Evolutionary conservation across 352 stramenopile genomes (phyloP).

Genomic region (Salisapilia sapeloensis): DNA sequence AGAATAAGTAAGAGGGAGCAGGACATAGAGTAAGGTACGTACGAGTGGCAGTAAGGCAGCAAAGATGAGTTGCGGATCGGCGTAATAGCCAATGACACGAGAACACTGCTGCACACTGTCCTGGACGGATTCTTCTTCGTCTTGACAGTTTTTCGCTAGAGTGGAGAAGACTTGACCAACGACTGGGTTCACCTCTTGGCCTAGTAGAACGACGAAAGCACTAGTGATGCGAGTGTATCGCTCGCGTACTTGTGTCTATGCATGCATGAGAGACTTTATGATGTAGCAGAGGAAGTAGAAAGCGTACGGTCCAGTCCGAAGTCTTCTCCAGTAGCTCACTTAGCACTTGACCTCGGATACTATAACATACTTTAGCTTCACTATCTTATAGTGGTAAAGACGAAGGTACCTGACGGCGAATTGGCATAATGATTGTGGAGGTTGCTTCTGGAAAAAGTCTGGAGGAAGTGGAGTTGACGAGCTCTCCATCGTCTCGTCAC

Average conservation of each 20-base stretch:
- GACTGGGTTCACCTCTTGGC: constrained; percentile 45
- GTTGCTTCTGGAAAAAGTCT: constrained; percentile 27
- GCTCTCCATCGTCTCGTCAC: constrained; percentile 19
- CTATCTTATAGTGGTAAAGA: background rate
- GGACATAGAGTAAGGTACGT: background rate
- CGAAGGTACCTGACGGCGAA: constrained; percentile 14
- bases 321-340: constrained; percentile 48
- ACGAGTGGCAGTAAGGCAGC: constrained; percentile 57
- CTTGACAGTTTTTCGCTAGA: constrained; percentile 50
- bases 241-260: constrained; percentile 44
- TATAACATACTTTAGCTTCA: constrained; percentile 2
- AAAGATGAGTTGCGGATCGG: constrained; percentile 56
- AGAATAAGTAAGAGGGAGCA: background rate
- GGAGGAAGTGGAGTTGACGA: constrained; percentile 8
- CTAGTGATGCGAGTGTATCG: constrained; percentile 55
- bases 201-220: constrained; percentile 44
- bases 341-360: constrained; percentile 25
- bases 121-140: constrained; percentile 49
- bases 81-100: constrained; percentile 42
- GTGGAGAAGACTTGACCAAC: constrained; percentile 59
- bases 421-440: constrained; percentile 21
- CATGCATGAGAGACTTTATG: background rate
- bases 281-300: background rate
- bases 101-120: constrained; percentile 46
- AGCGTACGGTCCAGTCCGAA: constrained; percentile 46